Evolutionary conservation across 108 stramenopile genomes (phyloP), one percentile per base, ranked within the genome.

Genomic region (Pseudonitzschia multiseries): DNA sequence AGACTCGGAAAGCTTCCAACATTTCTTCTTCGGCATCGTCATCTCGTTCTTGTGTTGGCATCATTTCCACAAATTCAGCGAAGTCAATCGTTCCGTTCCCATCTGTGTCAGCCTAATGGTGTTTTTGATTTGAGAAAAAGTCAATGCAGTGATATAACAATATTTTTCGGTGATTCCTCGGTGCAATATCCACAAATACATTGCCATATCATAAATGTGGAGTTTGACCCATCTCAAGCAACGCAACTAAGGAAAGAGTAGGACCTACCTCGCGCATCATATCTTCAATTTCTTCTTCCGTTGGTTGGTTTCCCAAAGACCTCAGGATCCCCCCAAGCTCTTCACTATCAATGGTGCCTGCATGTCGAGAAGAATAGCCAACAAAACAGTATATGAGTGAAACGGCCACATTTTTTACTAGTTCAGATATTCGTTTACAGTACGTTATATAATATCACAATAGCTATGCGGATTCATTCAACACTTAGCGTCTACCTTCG

Each of bases 31-130:
- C 97, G 28, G 95, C 94, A 81, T 99, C 97, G 36, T 97, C 98
- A 79, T 99, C 99, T 91, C 98, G 98, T 98, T 99, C 99, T 85
- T 98, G 98, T 72, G 97, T 84, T 10, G 79, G 79, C 99, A 99
- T 99, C 98, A 99, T 99, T 76, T 97, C 97, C 42, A 99, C 83
- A 88, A 99, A 99, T 86, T 99, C 99, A 32, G 96, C 96, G 86
- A 99, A 99, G 83, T 99, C 99, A 72, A 99, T 99, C 67, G 98
- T 99, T 32, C 99, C 99, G 82, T 97, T 99, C 68, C 99, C 99
- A 74, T 99, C 99, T 40, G 96, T 93, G 81, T 99, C 99, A 68
- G 91, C 89, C 89, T 83, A 46, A 13, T 60, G 2, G 44, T 18
- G 17, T 41, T 26, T 10, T 40, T 5, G 32, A 33, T 14, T 40